Base-by-base conservation (phyloP, 805 yeast species). In the Cyberlindnera euphorbiae region DNA sequence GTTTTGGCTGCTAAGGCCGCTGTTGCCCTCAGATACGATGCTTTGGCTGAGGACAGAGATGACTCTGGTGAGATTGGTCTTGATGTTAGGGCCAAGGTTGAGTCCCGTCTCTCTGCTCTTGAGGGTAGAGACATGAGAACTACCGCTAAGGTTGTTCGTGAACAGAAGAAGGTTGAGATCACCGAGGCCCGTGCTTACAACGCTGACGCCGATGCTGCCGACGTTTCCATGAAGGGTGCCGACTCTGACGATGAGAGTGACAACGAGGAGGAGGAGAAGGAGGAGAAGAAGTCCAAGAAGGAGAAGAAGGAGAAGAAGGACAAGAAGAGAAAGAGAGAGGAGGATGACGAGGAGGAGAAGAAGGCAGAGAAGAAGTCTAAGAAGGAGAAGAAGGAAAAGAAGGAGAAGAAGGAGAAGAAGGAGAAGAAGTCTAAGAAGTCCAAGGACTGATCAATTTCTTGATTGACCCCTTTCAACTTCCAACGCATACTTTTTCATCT, bases 1-100 rank as follows among this genome's bases (percentile, higher is more conserved):
- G 96, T 93, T 51, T 77, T 93, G 47, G 98, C 98, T 53, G 97
- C 97, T 42, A 93, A 93, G 72, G 95, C 97, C 50, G 95, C 98
- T 38, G 94, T 93, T 55, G 85, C 96, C 45, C 72, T 90, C 53
- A 85, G 98, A 73, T 90, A 84, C 63, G 98, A 93, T 69, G 95
- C 97, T 22, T 72, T 93, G 44, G 82, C 97, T 47, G 98, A 93
- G 71, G 97, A 93, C 55, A 79, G 97, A 66, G 95, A 87, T 53
- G 97, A 93, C 58, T 77, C 86, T 45, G 96, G 97, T 47, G 95
- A 89, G 52, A 74, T 89, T 56, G 98, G 98, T 58, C 71, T 86
- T 52, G 82, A 80, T 50, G 90, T 84, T 50, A 81, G 98, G 69
- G 79, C 86, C 50, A 88, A 87, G 73, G 90, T 93, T 54, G 98